Evolutionary conservation across 495 filamentous ascomycete species (phyloP).

Genomic region (Paragyromitra xinjiangensis): DNA sequence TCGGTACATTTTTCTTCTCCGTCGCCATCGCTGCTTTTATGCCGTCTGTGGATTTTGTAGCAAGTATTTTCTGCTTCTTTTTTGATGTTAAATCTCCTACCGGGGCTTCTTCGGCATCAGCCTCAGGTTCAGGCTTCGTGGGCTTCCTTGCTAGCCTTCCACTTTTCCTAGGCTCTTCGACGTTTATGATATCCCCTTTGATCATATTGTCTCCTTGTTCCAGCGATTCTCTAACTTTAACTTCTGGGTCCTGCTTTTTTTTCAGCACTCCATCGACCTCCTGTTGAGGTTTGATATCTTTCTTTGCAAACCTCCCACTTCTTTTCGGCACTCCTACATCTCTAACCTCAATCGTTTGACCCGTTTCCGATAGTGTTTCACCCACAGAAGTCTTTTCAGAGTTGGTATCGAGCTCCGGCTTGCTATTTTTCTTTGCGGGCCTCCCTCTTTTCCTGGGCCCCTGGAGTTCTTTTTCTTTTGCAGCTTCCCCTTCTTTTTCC

Average conservation of each 20-base stretch:
- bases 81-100: neutral
- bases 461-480: neutral
- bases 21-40: conserved; percentile 17
- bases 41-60: neutral
- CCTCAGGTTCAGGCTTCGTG: neutral
- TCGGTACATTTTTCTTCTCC: conserved; percentile 60
- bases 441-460: conserved; percentile 59
- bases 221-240: no score
- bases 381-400: neutral
- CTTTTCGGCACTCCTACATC: neutral
- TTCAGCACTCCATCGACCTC: no score
- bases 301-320: neutral
- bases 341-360: neutral
- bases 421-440: neutral
- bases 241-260: no score
- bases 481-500: neutral
- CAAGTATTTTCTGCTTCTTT: neutral
- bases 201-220: no score
- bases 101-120: neutral
- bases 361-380: neutral
- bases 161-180: neutral
- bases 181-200: neutral
- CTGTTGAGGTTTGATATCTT: no score
- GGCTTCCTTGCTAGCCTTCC: neutral
- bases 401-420: neutral